Percentiles rank a stretch among this genome's conserved stretches.
Evolutionary conservation across 1,139 yeast genomes (phyloP).

Genomic region (Taphrina communis): DNA sequence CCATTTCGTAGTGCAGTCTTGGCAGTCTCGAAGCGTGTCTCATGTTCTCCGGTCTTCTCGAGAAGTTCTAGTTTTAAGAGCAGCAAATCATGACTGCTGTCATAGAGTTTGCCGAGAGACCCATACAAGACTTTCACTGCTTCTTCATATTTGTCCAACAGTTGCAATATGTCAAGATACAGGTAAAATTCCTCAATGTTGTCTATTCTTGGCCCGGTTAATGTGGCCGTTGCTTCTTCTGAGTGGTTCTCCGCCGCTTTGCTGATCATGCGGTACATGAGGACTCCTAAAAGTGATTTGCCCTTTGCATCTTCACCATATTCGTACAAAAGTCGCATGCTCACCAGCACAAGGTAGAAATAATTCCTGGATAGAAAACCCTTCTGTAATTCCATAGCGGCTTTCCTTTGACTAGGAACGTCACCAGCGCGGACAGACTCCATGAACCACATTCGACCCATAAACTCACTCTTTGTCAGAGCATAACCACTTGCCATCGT

Average conservation of each 20-base stretch:
- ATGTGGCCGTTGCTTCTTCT: not conserved
- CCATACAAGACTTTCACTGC: slow-evolving; percentile 23
- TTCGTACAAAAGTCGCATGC: slow-evolving; percentile 31
- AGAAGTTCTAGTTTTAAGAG: slow-evolving; percentile 35
- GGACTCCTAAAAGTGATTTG: slow-evolving; percentile 25
- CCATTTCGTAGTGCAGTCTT: slow-evolving; percentile 18
- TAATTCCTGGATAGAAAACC: slow-evolving; percentile 38
- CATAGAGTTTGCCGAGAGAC: slow-evolving; percentile 21
- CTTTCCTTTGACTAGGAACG: slow-evolving; percentile 25
- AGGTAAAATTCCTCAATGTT: slow-evolving; percentile 42
- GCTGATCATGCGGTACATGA: slow-evolving; percentile 31
- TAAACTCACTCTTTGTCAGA: slow-evolving; percentile 11
- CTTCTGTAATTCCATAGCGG: slow-evolving; percentile 40
- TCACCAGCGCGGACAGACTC: slow-evolving; percentile 34
- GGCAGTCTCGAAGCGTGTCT: slow-evolving; percentile 20
- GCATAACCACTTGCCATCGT: slow-evolving; percentile 25
- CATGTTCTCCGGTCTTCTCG: slow-evolving; percentile 19
- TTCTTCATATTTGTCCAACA: slow-evolving; percentile 22
- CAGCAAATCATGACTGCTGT: slow-evolving; percentile 31
- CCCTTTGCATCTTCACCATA: slow-evolving; percentile 14
- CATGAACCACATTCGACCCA: slow-evolving; percentile 37
- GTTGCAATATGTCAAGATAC: slow-evolving; percentile 37
- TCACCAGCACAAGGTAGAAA: slow-evolving; percentile 31
- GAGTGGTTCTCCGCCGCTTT: slow-evolving; percentile 17
- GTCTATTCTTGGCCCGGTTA: slow-evolving; percentile 13